Base-by-base conservation (phyloP, 306 rosid genomes). In the Lathyrus sativus region DNA sequence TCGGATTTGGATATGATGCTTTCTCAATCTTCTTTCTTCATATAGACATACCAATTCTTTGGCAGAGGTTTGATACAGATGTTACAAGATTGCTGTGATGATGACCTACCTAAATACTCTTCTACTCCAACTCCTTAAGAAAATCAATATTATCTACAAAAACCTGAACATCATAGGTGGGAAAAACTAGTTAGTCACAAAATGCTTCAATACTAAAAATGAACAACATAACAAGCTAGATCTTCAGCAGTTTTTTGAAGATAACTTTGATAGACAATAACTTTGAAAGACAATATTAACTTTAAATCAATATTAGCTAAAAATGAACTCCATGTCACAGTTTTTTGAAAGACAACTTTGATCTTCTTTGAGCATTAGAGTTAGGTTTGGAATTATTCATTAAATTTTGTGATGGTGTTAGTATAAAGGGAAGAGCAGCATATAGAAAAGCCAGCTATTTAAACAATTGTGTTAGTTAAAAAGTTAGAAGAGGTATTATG, bases 91-190 rank as follows among this genome's bases (percentile, higher is more conserved):
- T 35, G 65, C 35, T 44, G 56, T 18, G 43, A 68, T 60, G 46
- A 68, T 60, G 46, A 68, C 58, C 37, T 64, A 57, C 68, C 50
- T 65, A 59, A 68, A 65, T 58, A 80, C 44, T 72, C 86, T 82
- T 72, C 86, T 83, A 93, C 81, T 93, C 99, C 90, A 90, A 80
- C 87, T 93, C 99, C 88, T 86, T 90, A 1, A 85, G 75, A 74
- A 93, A 90, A 82, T 93, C 99, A 74, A 86, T 78, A 79, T 93
- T 88, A 85, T 93, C 99, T 77, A 93, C 99, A 76, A 93, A 93
- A 75, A 90, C 99, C 97, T 93, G 95, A 64, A 78, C 69, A 71
- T 72, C 18, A 26, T 42, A 70, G 11, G 29, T 9, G 19, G 54
- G 35, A 46, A 71, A 67, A 38, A 28, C 24, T 41, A 63, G 74